Percentiles rank a stretch among this genome's conserved stretches.
Evolutionary conservation across 495 filamentous ascomycete species (phyloP).

Genomic region (Neurospora tetraspora): DNA sequence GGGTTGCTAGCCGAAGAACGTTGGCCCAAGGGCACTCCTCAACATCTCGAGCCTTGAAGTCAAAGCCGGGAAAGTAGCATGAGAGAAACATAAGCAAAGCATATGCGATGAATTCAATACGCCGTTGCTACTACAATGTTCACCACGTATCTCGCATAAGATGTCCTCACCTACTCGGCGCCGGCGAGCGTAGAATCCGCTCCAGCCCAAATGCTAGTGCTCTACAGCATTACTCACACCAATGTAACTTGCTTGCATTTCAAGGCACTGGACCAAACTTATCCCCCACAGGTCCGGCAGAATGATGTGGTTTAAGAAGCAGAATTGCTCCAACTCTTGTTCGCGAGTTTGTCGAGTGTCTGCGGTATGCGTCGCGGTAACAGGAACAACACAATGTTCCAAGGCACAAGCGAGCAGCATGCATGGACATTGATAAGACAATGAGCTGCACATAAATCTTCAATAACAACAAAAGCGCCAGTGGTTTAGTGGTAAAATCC

Average conservation of each 20-base stretch:
- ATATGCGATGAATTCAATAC: not conserved
- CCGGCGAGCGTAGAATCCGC: no score
- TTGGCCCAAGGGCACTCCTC: not conserved
- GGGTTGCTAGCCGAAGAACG: not conserved
- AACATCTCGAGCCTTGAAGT: not conserved
- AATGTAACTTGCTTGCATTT: not conserved
- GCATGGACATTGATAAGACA: not conserved
- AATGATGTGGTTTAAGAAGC: not conserved
- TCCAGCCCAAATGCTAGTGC: not conserved
- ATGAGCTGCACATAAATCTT: not conserved
- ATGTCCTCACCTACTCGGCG: not conserved
- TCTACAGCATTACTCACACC: not conserved
- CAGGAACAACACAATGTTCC: not conserved
- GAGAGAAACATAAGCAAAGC: not conserved
- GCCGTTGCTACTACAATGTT: not conserved
- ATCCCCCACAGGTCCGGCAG: not conserved
- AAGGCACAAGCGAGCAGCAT: not conserved
- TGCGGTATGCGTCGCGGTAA: not conserved
- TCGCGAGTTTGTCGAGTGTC: not conserved
- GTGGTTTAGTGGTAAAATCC: constrained; percentile 46
- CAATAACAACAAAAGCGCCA: constrained; percentile 5
- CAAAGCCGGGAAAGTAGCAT: not conserved
- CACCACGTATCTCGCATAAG: not conserved
- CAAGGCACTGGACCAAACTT: not conserved
- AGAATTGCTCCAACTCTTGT: not conserved